Base-by-base conservation (phyloP, 305 asterid genomes). In the Fraxinus sp. region DNA sequence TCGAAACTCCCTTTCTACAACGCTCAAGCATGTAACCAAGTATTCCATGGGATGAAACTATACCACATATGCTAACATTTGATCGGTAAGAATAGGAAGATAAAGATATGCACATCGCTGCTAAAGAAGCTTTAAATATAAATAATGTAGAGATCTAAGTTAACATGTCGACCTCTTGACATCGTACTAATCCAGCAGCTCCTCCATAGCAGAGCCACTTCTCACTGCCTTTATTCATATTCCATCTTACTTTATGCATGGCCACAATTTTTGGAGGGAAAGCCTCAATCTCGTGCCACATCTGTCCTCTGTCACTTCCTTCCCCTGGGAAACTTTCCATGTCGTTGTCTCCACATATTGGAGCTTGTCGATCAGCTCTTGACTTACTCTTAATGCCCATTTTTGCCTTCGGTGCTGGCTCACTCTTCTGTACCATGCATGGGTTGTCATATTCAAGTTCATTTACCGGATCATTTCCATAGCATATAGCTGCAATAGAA, bases 151-250 rank as follows among this genome's bases (percentile, higher is more conserved):
- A 64, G 16, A 24, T 64, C 73, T 64, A 75, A 78, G 36, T n/a
- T 18, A 73, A 86, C 30, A 73, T 80, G 86, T 90, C 80, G 22
- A 92, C 80, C 84, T 92, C 87, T 79, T 93, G 97, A 83, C 94
- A 91, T 6, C 98, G 95, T 68, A 96, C 75, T 83, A 96, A 80
- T 9, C 99, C 99, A 2, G 96, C 98, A 62, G 97, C 92, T 71
- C 99, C 98, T 37, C 98, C 99, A 16, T 89, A 91, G 89, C 98
- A 91, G 35, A 96, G 90, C 98, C 96, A 96, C 81, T 86, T 91
- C 84, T 92, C 97, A 80, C 97, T 89, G 76, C 98, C 96, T 89
- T 81, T 92, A 84, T 96, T 96, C 66, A 81, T 80, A 84, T 91
- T 96, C 99, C 99, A 96, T 88, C 97, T 91, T 83, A 94, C 94